These are phyloP conservation scores for Scenedesmus sp. DNA, from an alignment of 163 green algal species.

Conservation along the genomic window DNA sequence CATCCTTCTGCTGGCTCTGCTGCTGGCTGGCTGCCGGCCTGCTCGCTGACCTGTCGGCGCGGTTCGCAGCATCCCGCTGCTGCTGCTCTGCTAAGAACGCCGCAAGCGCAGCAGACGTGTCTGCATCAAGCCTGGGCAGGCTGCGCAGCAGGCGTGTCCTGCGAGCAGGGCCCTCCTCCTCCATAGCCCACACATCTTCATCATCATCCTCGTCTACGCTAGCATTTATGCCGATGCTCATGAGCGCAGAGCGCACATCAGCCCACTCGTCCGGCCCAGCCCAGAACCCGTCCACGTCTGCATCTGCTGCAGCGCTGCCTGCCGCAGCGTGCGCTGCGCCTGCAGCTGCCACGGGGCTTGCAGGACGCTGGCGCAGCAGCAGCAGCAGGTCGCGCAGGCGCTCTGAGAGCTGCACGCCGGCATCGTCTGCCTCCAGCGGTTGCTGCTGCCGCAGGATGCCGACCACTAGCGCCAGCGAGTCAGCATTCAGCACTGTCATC, in stretches of 20 bases:
- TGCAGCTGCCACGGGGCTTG: neutral
- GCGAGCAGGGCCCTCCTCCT: neutral
- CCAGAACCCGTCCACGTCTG: slow-evolving; percentile 19
- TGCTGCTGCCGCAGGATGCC: slow-evolving; percentile 32
- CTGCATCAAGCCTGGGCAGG: slow-evolving; percentile 25
- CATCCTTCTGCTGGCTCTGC: neutral
- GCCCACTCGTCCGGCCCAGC: slow-evolving; percentile 33
- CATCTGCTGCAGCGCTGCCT: neutral
- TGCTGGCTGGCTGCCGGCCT: neutral
- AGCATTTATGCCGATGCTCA: slow-evolving; percentile 45
- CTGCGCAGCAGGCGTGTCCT: slow-evolving; percentile 33
- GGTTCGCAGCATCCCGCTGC: neutral
- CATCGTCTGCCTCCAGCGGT: neutral
- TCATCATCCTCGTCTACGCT: slow-evolving; percentile 33
- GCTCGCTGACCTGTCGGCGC: neutral
- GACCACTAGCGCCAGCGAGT: slow-evolving; percentile 29
- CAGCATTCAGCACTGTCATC: neutral
- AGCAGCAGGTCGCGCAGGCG: slow-evolving; percentile 33
- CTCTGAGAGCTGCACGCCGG: slow-evolving; percentile 21
- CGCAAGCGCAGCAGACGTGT: neutral
- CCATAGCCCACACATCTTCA: slow-evolving; percentile 37
- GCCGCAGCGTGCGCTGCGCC: neutral
- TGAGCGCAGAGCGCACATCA: slow-evolving; percentile 38
- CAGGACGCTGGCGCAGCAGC: slow-evolving; percentile 19
- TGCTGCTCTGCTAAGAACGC: slow-evolving; percentile 22